These are phyloP conservation scores for Pseudogymnoascus sp. DNA, from an alignment of 2,329 filamentous ascomycete species.

Conservation along the genomic window DNA sequence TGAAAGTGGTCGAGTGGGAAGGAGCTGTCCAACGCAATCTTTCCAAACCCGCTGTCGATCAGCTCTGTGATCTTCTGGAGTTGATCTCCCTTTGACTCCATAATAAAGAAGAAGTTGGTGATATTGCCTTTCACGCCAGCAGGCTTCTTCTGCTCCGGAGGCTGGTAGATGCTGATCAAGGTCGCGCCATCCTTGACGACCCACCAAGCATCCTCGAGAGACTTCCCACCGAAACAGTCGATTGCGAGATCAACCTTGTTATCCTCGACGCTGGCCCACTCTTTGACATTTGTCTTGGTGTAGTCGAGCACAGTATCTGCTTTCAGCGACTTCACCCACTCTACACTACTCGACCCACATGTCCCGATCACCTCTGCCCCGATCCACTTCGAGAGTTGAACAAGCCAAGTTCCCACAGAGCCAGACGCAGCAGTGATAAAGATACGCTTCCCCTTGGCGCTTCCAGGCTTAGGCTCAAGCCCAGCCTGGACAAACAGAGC, in stretches of 20 bases:
- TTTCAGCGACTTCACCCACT: conserved; percentile 33
- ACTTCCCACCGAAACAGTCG: conserved; percentile 36
- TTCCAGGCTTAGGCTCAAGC: conserved; percentile 17
- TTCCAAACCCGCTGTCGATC: conserved; percentile 33
- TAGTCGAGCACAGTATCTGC: conserved; percentile 37
- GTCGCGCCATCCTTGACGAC: conserved; percentile 30
- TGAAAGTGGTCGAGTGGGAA: conserved; percentile 34
- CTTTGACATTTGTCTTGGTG: conserved; percentile 24
- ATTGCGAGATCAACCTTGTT: conserved; percentile 36
- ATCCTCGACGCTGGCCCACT: conserved; percentile 27
- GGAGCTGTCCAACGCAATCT: conserved; percentile 34
- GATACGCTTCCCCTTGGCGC: conserved; percentile 30
- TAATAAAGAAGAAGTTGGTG: conserved; percentile 35
- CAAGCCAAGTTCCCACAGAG: conserved; percentile 36
- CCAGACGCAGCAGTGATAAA: conserved; percentile 39
- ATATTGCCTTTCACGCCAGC: conserved; percentile 25
- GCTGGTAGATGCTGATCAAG: conserved; percentile 34
- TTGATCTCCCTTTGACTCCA: conserved; percentile 32
- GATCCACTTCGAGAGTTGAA: conserved; percentile 33
- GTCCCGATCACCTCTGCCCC: conserved; percentile 35
- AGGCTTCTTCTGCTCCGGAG: conserved; percentile 29
- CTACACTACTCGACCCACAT: conserved; percentile 32
- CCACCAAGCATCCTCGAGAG: conserved; percentile 36
- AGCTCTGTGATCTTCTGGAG: conserved; percentile 32
- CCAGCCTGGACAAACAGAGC: conserved; percentile 34